Evolutionary conservation across 495 filamentous ascomycete species (phyloP), one percentile per base, ranked within the genome.

Genomic region (Podospora tetraspora): DNA sequence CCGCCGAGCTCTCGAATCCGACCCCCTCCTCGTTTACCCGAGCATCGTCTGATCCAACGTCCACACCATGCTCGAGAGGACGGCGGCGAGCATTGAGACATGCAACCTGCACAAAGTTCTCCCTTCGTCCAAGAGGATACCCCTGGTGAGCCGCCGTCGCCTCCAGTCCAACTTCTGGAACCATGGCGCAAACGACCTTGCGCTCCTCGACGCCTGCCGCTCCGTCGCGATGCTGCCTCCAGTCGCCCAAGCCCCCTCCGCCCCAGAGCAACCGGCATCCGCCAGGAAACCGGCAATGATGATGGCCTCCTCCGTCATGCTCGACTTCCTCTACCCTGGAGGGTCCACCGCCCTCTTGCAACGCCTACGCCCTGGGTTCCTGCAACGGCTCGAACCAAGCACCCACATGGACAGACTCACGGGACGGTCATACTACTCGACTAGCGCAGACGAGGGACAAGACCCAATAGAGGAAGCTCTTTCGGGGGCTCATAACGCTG

Each of bases 31-130:
- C 94, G 92, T 89, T 94, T 79, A 91, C 66, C 85, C 86, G 82
- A 90, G 87, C 82, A 84, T 93, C 79, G 87, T 52, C 43, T 57
- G 52, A 19, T 52, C 59, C 27, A 37, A 24, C 34, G 24, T 63
- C 60, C 62, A 66, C 74, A 74, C 83, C 75, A 96, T 96, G 92
- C 89, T 94, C 79, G 91, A 96, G 89, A 90, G 89, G 78, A 90
- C 89, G 65, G 87, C 87, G 68, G 85, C 86, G 82, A 90, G 87
- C 82, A 84, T 93, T 79, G 87, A 93, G 85, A 87, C 86, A 82
- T 91, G 89, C 84, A 71, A 86, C 76, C 77, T 85, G 79, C 86
- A 87, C 76, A 84, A 85, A 80, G 83, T 90, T 71, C 79, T 92
- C 70, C 89, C 86, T n/a, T 25, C 63, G 11, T 37, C 59, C 72